A percentile compares a stretch with the other conserved stretches of the same genome.
phyloP scores from a whole-genome alignment of 129 eudicot genomes.

The Logfia minima region DNA sequence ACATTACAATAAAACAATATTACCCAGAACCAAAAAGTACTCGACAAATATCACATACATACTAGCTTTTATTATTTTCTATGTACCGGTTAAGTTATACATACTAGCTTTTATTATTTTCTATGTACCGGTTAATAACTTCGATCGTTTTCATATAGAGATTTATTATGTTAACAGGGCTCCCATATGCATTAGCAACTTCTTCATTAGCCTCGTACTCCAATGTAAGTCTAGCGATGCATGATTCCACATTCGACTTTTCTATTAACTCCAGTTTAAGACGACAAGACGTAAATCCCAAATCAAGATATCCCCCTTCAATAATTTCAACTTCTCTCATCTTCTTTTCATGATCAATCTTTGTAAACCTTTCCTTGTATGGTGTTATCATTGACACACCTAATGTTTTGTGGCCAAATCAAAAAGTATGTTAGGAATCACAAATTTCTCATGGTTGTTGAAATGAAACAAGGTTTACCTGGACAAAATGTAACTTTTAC shows the following conservation, averaged over 20 bases:
- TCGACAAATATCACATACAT: background rate
- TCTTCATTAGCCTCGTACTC: conserved; percentile 16
- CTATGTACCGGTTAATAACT: conserved; percentile 4
- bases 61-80: background rate
- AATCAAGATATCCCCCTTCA: conserved; percentile 19
- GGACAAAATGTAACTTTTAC: conserved; percentile 6
- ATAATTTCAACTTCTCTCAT: conserved; percentile 13
- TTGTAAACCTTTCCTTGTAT: conserved; percentile 18
- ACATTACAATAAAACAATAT: too few species aligned
- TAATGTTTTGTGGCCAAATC: background rate
- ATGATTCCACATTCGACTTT: background rate
- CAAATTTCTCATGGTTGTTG: too few species aligned
- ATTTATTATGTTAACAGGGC: background rate
- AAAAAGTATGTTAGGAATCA: background rate
- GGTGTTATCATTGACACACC: background rate
- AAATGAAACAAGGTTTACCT: conserved; percentile 2
- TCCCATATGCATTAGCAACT: background rate
- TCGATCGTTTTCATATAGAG: background rate
- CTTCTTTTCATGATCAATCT: conserved; percentile 19
- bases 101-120: background rate
- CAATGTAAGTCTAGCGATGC: background rate
- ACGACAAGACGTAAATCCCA: conserved; percentile 10
- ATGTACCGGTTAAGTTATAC: too few species aligned
- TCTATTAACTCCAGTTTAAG: background rate
- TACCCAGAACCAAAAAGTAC: background rate